Conservation (phyloP, 306 rosid species). For the Crotalaria pallida region DNA sequence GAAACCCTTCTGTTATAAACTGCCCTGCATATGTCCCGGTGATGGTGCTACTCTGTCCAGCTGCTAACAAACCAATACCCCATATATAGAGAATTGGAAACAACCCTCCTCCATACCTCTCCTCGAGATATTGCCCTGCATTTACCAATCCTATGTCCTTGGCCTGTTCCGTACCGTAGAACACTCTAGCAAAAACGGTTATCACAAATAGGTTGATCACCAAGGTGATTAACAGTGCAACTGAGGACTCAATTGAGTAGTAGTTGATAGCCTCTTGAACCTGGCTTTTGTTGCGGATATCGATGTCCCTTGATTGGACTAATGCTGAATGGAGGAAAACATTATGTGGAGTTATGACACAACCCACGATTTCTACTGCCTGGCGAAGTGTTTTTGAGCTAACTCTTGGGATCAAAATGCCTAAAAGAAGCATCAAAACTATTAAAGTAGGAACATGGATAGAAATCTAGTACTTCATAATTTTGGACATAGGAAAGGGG, state of each 20-base stretch:
- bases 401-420: conserved; percentile 39
- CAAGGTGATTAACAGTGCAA: conserved; percentile 53
- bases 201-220: conserved; percentile 58
- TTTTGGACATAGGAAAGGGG: not conserved
- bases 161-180: conserved; percentile 56
- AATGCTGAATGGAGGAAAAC: conserved; percentile 48
- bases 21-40: conserved; percentile 63
- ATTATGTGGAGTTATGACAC: conserved; percentile 45
- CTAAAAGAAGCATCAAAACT: conserved; percentile 7
- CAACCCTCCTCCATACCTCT: conserved; percentile 56
- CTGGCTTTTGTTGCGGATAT: conserved; percentile 40
- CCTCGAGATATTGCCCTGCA: conserved; percentile 67
- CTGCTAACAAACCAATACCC: conserved; percentile 73
- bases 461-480: not conserved
- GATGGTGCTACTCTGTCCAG: conserved; percentile 74
- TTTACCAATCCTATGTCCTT: conserved; percentile 52
- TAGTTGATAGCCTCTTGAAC: conserved; percentile 63
- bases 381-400: conserved; percentile 41
- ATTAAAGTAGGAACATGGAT: not conserved
- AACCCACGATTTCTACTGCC: conserved; percentile 42
- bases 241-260: conserved; percentile 63
- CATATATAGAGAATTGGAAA: conserved; percentile 67
- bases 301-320: conserved; percentile 42
- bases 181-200: conserved; percentile 59
- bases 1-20: conserved; percentile 62